Evolutionary conservation across 495 filamentous ascomycete genomes (phyloP).

Genomic region (Aspergillus sclerotiicarbonarius): DNA sequence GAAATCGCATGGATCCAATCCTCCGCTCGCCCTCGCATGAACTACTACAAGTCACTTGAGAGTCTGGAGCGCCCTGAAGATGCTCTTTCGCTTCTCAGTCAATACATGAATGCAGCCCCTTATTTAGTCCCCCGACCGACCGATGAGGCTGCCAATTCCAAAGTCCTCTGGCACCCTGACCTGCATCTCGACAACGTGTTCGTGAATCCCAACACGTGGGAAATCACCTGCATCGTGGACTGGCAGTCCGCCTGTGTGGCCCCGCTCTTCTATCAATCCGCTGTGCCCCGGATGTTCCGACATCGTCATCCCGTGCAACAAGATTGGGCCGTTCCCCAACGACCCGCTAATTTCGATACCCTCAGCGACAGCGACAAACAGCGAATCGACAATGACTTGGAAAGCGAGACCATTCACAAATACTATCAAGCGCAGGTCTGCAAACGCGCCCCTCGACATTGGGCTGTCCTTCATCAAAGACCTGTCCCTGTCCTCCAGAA

Average conservation of each 20-base stretch:
- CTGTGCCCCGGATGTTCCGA: constrained; percentile 30
- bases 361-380: constrained; percentile 25
- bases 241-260: constrained; percentile 33
- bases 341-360: constrained; percentile 27
- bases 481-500: constrained; percentile 23
- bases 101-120: constrained; percentile 17
- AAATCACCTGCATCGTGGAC: constrained; percentile 33
- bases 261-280: constrained; percentile 30
- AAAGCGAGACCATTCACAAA: constrained; percentile 31
- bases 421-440: constrained; percentile 29
- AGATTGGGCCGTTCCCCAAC: constrained; percentile 25
- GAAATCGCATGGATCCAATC: constrained; percentile 29
- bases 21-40: constrained; percentile 26
- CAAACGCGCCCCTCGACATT: constrained; percentile 31
- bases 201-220: constrained; percentile 26
- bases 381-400: constrained; percentile 24
- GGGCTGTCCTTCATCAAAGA: constrained; percentile 26
- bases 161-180: constrained; percentile 39
- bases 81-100: constrained; percentile 13
- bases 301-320: constrained; percentile 27
- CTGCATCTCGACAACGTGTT: constrained; percentile 44
- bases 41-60: constrained; percentile 23
- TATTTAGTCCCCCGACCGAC: constrained; percentile 14
- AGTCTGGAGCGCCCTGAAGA: constrained; percentile 18
- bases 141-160: constrained; percentile 12